Evolutionary conservation across 2,329 filamentous ascomycete genomes (phyloP).

Genomic region (Canariomyces notabilis): DNA sequence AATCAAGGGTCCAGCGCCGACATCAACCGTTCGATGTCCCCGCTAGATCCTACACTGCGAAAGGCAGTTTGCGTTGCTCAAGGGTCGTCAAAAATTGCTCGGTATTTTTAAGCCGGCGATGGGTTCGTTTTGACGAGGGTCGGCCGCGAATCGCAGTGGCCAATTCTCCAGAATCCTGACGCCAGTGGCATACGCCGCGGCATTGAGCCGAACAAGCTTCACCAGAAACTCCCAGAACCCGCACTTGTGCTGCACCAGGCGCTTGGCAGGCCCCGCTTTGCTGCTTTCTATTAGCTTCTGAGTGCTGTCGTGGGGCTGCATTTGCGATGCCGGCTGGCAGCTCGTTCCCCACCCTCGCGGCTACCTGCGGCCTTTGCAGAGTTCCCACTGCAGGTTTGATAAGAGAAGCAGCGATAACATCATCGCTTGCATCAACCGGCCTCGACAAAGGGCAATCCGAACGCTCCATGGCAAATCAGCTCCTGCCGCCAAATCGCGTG

Average conservation of each 20-base stretch:
- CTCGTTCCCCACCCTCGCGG: constrained; percentile 20
- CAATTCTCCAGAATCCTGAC: background rate
- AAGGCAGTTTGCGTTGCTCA: constrained; percentile 1
- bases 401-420: constrained; percentile 23
- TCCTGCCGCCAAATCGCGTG: background rate
- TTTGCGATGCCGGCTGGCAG: constrained; percentile 16
- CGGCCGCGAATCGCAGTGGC: background rate
- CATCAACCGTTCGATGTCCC: constrained; percentile 16
- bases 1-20: constrained; percentile 13
- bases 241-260: background rate
- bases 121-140: background rate
- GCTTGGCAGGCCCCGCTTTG: constrained; percentile 15
- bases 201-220: background rate
- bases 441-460: constrained; percentile 20
- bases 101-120: constrained; percentile 5
- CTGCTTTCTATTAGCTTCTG: background rate
- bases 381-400: constrained; percentile 22
- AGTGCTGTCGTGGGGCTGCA: constrained; percentile 6
- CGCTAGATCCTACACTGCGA: background rate
- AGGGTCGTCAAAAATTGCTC: background rate
- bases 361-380: constrained; percentile 26
- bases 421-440: constrained; percentile 20
- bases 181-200: too few relatives aligned
- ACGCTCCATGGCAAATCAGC: constrained; percentile 16
- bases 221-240: background rate